A percentile compares a stretch with the other conserved stretches of the same genome.
Conservation (phyloP, 2,329 filamentous ascomycete species). For the Penicillium sp. region DNA sequence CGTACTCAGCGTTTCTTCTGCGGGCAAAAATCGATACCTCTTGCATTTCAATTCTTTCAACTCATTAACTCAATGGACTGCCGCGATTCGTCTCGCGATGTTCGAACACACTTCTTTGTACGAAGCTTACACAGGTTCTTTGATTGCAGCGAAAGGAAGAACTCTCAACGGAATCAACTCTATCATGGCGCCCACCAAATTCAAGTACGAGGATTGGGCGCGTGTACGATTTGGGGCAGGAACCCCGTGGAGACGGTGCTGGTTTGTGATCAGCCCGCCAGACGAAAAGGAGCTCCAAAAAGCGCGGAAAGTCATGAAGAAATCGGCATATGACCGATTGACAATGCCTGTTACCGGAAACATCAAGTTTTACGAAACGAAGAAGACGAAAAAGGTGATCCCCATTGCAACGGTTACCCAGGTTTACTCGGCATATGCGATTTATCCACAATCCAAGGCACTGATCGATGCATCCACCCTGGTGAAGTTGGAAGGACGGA, state of each 20-base stretch:
- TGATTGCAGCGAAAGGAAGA: slow-evolving; percentile 94
- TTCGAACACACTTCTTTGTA: slow-evolving; percentile 91
- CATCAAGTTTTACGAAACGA: slow-evolving; percentile 93
- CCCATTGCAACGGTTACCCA: slow-evolving; percentile 91
- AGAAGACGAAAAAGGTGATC: slow-evolving; percentile 84
- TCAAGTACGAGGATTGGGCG: slow-evolving; percentile 87
- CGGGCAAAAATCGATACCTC: slow-evolving; percentile 90
- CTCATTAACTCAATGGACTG: slow-evolving; percentile 92
- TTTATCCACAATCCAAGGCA: slow-evolving; percentile 92
- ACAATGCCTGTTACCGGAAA: slow-evolving; percentile 73
- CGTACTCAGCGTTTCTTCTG: slow-evolving; percentile 91
- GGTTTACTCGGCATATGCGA: slow-evolving; percentile 87
- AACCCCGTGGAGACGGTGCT: slow-evolving; percentile 93
- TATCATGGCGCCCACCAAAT: slow-evolving; percentile 77
- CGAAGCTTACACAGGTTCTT: slow-evolving; percentile 91
- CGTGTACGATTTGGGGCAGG: slow-evolving; percentile 92
- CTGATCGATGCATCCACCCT: slow-evolving; percentile 92
- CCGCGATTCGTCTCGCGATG: slow-evolving; percentile 88
- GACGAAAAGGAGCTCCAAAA: slow-evolving; percentile 90
- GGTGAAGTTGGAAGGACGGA: slow-evolving; percentile 87
- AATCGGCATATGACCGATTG: slow-evolving; percentile 76
- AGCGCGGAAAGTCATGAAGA: slow-evolving; percentile 73
- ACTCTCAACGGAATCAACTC: slow-evolving; percentile 81
- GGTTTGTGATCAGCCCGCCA: slow-evolving; percentile 90
- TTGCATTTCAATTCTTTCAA: slow-evolving; percentile 95